Evolutionary conservation across 2,329 filamentous ascomycete species (phyloP).

Genomic region (Clonostachys sp.): DNA sequence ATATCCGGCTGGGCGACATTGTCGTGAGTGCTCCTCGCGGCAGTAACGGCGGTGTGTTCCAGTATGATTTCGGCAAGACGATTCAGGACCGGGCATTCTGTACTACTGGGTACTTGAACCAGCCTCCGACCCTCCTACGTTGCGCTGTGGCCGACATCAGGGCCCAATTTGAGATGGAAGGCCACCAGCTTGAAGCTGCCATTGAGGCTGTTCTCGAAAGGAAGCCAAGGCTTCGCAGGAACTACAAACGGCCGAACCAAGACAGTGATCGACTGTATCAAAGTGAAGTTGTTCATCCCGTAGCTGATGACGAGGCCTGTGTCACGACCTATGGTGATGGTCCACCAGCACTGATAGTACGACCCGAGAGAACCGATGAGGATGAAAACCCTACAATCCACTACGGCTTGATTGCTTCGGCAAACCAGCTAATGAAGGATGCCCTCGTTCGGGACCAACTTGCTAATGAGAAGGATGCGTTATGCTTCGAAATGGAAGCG

Average conservation of each 20-base stretch:
- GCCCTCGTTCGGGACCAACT: conserved; percentile 12
- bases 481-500: conserved; percentile 10
- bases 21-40: conserved; percentile 13
- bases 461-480: conserved; percentile 6
- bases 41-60: background rate
- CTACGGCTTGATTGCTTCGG: conserved; percentile 7
- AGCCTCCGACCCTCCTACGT: conserved; percentile 1
- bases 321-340: background rate
- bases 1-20: conserved; percentile 30
- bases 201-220: background rate
- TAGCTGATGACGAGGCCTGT: background rate
- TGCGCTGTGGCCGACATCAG: background rate
- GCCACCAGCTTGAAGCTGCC: background rate
- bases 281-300: background rate
- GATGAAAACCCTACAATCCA: conserved; percentile 6
- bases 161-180: background rate
- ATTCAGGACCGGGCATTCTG: conserved; percentile 4
- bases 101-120: background rate
- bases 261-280: background rate
- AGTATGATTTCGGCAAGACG: conserved; percentile 8
- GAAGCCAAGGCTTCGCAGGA: background rate
- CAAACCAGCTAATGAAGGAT: conserved; percentile 10
- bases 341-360: background rate
- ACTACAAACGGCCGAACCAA: background rate
- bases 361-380: background rate